Percentiles rank a stretch among this genome's conserved stretches.
phyloP scores from a whole-genome alignment of 495 filamentous ascomycete species.

The Staphylotrichum longicolle region DNA sequence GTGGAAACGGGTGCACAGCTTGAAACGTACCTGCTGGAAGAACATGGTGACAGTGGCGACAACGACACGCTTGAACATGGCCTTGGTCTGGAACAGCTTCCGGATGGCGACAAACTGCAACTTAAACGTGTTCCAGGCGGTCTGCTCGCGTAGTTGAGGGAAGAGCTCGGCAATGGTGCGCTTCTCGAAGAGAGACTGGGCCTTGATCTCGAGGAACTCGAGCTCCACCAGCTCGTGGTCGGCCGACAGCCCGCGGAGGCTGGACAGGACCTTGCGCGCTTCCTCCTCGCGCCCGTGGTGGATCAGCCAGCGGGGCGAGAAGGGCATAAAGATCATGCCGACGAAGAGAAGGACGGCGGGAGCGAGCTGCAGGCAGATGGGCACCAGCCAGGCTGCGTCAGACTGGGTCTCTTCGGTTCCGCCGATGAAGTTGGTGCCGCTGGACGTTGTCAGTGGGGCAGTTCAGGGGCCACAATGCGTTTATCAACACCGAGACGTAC shows the following conservation, averaged over 20 bases:
- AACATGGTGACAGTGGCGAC: constrained; percentile 68
- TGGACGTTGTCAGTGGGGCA: constrained; percentile 15
- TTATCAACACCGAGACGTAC: constrained; percentile 19
- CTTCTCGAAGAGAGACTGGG: constrained; percentile 77
- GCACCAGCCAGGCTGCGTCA: constrained; percentile 67
- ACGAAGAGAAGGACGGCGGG: constrained; percentile 59
- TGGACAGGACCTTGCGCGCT: constrained; percentile 64
- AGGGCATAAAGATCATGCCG: constrained; percentile 80
- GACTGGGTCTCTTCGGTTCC: constrained; percentile 61
- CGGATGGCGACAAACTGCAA: constrained; percentile 71
- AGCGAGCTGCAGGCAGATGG: constrained; percentile 60
- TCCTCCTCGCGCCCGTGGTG: constrained; percentile 72
- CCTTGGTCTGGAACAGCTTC: constrained; percentile 66
- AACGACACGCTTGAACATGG: constrained; percentile 74
- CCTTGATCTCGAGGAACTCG: constrained; percentile 81
- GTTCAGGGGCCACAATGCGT: not conserved
- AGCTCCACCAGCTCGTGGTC: constrained; percentile 67
- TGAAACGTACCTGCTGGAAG: constrained; percentile 56
- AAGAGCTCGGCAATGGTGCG: constrained; percentile 68
- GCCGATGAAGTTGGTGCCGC: constrained; percentile 74
- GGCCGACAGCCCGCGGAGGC: constrained; percentile 57
- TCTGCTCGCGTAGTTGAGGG: constrained; percentile 61
- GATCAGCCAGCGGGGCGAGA: constrained; percentile 76
- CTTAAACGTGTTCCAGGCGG: constrained; percentile 59
- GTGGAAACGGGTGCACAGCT: not conserved